phyloP scores from a whole-genome alignment of 352 stramenopile species.

The Pythium periplocum region DNA sequence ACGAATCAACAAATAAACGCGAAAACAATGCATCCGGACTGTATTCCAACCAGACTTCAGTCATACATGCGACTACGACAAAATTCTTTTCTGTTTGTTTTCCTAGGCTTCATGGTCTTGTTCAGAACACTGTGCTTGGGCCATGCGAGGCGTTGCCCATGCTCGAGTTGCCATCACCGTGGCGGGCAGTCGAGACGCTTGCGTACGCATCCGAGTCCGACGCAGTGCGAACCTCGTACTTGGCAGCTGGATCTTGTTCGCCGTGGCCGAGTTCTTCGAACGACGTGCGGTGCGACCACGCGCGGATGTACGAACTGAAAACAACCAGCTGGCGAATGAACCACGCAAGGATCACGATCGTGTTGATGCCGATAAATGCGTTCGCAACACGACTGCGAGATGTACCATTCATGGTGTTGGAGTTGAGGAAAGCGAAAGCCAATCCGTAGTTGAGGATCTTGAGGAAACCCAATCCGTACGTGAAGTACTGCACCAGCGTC shows the following conservation, averaged over 20 bases:
- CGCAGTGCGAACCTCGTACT: conserved; percentile 13
- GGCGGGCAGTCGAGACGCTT: conserved; percentile 11
- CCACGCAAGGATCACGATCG: conserved; percentile 48
- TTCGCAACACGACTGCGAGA: conserved; percentile 31
- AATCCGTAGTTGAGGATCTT: conserved; percentile 57
- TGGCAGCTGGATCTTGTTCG: conserved; percentile 6
- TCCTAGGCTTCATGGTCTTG: neutral
- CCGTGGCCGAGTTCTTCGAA: conserved; percentile 7
- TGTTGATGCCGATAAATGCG: conserved; percentile 55
- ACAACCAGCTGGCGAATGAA: conserved; percentile 55
- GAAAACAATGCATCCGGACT: too few relatives aligned
- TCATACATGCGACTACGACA: too few relatives aligned
- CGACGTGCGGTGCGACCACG: conserved; percentile 39
- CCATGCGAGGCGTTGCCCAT: conserved; percentile 8
- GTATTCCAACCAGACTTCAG: too few relatives aligned
- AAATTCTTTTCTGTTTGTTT: neutral
- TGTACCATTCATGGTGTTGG: conserved; percentile 38
- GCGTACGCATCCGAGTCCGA: conserved; percentile 15
- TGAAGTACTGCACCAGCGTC: conserved; percentile 33
- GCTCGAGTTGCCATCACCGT: conserved; percentile 1
- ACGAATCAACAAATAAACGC: too few relatives aligned
- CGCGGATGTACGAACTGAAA: conserved; percentile 55
- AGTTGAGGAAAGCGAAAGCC: conserved; percentile 55
- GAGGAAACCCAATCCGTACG: conserved; percentile 38
- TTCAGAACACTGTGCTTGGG: neutral